These are phyloP conservation scores for Ceriops tagal DNA, from an alignment of 345 rosid genomes.

Conservation along the genomic window DNA sequence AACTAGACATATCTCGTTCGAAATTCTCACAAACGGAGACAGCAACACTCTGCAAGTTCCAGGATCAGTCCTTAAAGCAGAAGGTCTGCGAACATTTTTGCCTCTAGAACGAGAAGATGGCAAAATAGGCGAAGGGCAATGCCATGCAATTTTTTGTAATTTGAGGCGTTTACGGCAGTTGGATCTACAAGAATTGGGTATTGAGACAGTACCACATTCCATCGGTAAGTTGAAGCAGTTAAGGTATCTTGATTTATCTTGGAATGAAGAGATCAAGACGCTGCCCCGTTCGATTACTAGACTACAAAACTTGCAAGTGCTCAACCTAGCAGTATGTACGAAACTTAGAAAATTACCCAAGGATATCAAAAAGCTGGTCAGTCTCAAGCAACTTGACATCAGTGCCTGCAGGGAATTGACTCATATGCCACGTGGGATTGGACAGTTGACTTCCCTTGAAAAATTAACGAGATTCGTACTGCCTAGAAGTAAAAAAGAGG, in stretches of 20 bases:
- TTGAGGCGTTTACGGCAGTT: conserved; percentile 14
- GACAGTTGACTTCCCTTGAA: conserved; percentile 21
- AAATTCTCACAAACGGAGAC: no score
- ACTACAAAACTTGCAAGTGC: conserved; percentile 18
- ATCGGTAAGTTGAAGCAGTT: conserved; percentile 22
- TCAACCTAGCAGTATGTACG: background rate
- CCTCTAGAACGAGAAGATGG: background rate
- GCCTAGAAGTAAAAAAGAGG: background rate
- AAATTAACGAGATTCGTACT: conserved; percentile 13
- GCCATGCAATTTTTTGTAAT: conserved; percentile 3
- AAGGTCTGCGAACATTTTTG: conserved; percentile 9
- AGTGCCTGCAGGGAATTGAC: background rate
- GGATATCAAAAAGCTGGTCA: conserved; percentile 6
- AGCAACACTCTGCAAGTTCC: background rate
- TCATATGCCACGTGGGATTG: conserved; percentile 24
- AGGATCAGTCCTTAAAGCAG: background rate
- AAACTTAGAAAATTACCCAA: conserved; percentile 1
- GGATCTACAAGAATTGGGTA: background rate
- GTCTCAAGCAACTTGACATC: conserved; percentile 2
- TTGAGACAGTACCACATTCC: conserved; percentile 14
- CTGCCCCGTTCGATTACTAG: conserved; percentile 18
- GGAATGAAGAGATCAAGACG: fast-evolving
- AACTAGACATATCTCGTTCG: conserved; percentile 6
- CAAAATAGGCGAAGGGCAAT: background rate
- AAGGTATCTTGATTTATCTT: conserved; percentile 12